These are phyloP conservation scores for Cubamyces sp. DNA, from an alignment of 768 basidiomycete species.

Conservation along the genomic window DNA sequence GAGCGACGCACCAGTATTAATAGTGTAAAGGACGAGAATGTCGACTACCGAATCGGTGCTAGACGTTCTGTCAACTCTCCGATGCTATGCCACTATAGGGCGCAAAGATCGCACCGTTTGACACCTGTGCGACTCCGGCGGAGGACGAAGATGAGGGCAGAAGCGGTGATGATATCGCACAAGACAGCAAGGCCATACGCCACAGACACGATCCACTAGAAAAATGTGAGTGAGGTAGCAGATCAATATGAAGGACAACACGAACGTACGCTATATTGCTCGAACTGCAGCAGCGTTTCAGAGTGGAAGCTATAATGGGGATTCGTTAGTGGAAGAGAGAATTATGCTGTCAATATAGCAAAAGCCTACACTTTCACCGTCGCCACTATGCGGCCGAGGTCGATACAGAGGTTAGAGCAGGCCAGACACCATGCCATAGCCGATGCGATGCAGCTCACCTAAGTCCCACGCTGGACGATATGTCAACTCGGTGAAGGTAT, in stretches of 20 bases:
- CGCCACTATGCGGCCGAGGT: too few species aligned
- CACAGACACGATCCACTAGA: neutral
- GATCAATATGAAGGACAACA: too few species aligned
- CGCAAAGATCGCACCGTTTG: neutral
- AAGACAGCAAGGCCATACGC: neutral
- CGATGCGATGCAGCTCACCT: too few species aligned
- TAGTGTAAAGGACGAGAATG: slow-evolving; percentile 3
- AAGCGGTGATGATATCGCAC: neutral
- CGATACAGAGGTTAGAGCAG: too few species aligned
- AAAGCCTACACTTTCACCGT: too few species aligned
- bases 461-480: too few species aligned
- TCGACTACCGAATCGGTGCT: slow-evolving; percentile 7
- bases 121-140: neutral
- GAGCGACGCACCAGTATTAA: neutral
- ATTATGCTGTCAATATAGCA: too few species aligned
- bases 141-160: neutral
- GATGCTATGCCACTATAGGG: neutral
- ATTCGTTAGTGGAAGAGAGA: too few species aligned
- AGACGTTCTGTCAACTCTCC: too few species aligned
- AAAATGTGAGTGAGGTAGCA: neutral
- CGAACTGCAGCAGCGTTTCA: neutral
- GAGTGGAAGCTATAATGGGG: neutral
- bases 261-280: neutral
- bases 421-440: too few species aligned
- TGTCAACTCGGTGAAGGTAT: too few species aligned